Evolutionary conservation across 495 filamentous ascomycete genomes (phyloP).

Genomic region (Talaromyces wortmannii): DNA sequence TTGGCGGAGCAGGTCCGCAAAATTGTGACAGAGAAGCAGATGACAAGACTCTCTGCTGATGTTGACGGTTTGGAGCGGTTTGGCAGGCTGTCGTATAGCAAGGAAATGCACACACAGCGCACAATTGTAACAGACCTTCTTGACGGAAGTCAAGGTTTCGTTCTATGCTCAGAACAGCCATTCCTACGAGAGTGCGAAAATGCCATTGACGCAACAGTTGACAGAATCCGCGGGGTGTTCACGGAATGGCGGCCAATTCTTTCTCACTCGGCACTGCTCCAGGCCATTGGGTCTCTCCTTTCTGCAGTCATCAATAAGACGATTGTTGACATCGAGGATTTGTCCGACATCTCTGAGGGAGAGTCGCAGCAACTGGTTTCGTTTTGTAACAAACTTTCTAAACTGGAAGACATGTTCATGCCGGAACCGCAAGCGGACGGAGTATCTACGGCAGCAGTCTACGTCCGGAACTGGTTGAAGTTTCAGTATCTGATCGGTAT

Average conservation of each 20-base stretch:
- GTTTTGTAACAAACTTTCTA: constrained; percentile 64
- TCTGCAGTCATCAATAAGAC: constrained; percentile 76
- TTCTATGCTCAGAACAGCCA: constrained; percentile 52
- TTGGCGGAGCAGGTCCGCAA: constrained; percentile 66
- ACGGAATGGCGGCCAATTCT: constrained; percentile 74
- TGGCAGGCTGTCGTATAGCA: constrained; percentile 75
- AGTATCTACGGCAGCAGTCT: constrained; percentile 67
- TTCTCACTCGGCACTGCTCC: constrained; percentile 72
- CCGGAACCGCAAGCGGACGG: constrained; percentile 38
- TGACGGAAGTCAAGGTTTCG: constrained; percentile 64
- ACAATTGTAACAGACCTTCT: constrained; percentile 79
- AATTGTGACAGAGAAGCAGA: constrained; percentile 39
- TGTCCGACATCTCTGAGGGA: constrained; percentile 77
- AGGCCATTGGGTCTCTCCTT: constrained; percentile 76
- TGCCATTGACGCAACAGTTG: constrained; percentile 61
- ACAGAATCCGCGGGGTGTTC: constrained; percentile 61
- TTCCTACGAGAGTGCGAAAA: constrained; percentile 61
- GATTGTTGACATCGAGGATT: constrained; percentile 77
- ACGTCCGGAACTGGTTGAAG: constrained; percentile 77
- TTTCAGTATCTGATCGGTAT: constrained; percentile 87
- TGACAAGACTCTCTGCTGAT: constrained; percentile 59
- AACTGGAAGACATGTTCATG: constrained; percentile 69
- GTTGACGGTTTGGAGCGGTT: constrained; percentile 67
- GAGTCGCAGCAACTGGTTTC: constrained; percentile 74
- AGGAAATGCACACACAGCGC: constrained; percentile 80